Evolutionary conservation across 306 rosid species (phyloP), one percentile per base, ranked within the genome.

Genomic region (Alnus rubra): DNA sequence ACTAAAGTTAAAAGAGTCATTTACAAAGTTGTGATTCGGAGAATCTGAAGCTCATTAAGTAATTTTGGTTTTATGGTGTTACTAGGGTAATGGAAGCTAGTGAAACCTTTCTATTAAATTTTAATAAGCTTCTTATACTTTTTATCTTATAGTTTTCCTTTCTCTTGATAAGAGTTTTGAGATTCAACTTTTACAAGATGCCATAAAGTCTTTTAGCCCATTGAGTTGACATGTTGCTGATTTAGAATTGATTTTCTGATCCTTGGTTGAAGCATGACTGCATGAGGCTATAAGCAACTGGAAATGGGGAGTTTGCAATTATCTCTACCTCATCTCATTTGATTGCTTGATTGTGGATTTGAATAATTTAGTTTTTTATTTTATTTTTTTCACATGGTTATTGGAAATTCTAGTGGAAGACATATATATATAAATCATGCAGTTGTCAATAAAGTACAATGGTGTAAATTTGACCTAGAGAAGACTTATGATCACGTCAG

Each of bases 1-100:
- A 37, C 82, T 74, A 64, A 33, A 11, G 83, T 75, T 71, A 81
- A 84, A 71, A 80, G 49, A 69, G 78, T 73, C 60, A 7, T 44
- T 28, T 39, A 51, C 56, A 72, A 60, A 68, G 82, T 73, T 73
- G 84, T 73, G 58, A 79, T 62, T 76, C 31, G 52, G 51, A 72
- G 44, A 80, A 8, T 74, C 56, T 49, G 30, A 47, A 35, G 31
- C 69, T 62, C 9, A 12, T 69, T 47, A 48, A 59, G 53, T 71
- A 18, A 47, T 50, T 82, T 64, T 63, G 15, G 47, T 76, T 79
- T 69, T 60, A 69, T 47, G 52, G 23, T 35, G 63, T 80, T 19
- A 23, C 75, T 74, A 2, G 65, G 76, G 67, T 71, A n/a, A 31
- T 35, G 48, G 58, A 76, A 79, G 75, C 74, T 8, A 62, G 68